A percentile compares a stretch with the other conserved stretches of the same genome.
Evolutionary conservation across 2,329 filamentous ascomycete genomes (phyloP).

Genomic region (Nothopassalora personata): DNA sequence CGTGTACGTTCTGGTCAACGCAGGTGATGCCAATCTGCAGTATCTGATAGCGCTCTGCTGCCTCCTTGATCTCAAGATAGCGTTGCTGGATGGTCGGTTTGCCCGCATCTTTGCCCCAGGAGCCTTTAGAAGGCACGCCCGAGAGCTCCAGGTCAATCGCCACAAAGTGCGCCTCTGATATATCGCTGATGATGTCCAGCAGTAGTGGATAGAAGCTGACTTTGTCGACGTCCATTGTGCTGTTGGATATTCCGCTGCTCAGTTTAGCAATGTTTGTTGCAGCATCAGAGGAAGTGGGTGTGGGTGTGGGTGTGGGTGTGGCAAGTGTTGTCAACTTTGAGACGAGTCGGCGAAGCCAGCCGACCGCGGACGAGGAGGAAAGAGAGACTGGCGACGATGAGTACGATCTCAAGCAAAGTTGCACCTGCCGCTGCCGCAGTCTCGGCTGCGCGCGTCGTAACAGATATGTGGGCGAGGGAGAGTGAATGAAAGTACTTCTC

Average conservation of each 20-base stretch:
- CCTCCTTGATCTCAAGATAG: slow-evolving; percentile 56
- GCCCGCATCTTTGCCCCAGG: slow-evolving; percentile 32
- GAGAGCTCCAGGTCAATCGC: slow-evolving; percentile 63
- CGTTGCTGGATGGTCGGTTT: slow-evolving; percentile 54
- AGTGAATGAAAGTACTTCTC: slow-evolving; percentile 9
- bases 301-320: slow-evolving; percentile 6
- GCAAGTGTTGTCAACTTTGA: slow-evolving; percentile 10
- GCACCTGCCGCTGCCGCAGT: slow-evolving; percentile 3
- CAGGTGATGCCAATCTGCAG: slow-evolving; percentile 64
- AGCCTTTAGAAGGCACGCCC: slow-evolving; percentile 49
- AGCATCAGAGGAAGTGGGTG: slow-evolving; percentile 7
- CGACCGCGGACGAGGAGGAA: slow-evolving; percentile 15
- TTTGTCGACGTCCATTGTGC: slow-evolving; percentile 55
- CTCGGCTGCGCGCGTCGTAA: not conserved
- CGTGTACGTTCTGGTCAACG: slow-evolving; percentile 52
- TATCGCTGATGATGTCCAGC: slow-evolving; percentile 52
- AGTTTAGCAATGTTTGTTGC: slow-evolving; percentile 13
- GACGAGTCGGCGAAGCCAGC: slow-evolving; percentile 7
- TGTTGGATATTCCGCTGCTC: slow-evolving; percentile 51
- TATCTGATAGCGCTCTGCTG: slow-evolving; percentile 59
- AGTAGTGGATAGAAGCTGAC: slow-evolving; percentile 47
- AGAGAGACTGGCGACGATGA: slow-evolving; percentile 12
- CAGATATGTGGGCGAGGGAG: not conserved
- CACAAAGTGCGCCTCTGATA: slow-evolving; percentile 57
- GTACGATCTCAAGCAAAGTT: slow-evolving; percentile 17